A percentile compares a stretch with the other conserved stretches of the same genome.
Conservation (phyloP, 139 green algal genomes). For the Coelastrella sp. region DNA sequence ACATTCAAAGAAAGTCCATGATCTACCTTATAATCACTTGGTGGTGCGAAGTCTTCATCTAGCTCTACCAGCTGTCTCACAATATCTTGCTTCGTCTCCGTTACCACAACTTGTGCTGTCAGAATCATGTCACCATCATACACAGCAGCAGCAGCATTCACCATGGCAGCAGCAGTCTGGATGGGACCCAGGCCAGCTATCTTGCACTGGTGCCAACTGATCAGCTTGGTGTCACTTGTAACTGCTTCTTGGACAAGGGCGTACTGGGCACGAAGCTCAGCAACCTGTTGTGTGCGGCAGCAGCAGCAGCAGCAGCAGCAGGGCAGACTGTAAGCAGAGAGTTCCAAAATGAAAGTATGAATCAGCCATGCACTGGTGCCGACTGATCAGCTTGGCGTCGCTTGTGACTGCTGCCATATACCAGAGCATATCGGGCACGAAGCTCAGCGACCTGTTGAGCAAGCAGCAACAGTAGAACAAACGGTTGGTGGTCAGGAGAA, state of each 20-base stretch:
- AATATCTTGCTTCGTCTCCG: neutral
- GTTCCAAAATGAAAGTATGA: neutral
- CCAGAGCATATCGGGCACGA: neutral
- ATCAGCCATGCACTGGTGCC: no score
- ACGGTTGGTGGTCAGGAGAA: neutral
- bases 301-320: neutral
- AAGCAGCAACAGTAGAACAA: neutral
- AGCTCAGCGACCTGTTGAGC: neutral
- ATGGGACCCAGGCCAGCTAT: neutral
- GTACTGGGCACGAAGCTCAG: conserved; percentile 3
- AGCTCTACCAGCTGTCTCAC: conserved; percentile 17
- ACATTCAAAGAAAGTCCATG: neutral
- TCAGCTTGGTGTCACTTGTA: neutral
- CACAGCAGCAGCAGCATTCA: neutral
- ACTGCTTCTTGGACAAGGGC: neutral
- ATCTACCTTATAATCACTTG: conserved; percentile 27
- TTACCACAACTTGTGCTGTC: conserved; percentile 12
- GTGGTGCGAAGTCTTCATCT: neutral
- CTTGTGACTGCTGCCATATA: neutral
- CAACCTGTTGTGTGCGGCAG: neutral
- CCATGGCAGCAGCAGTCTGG: conserved; percentile 4
- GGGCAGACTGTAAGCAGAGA: neutral
- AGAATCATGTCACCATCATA: conserved; percentile 15
- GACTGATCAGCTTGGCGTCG: no score
- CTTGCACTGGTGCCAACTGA: conserved; percentile 4